Conservation (phyloP, 805 yeast genomes). For the Yamadazyma paraphyllophila region DNA sequence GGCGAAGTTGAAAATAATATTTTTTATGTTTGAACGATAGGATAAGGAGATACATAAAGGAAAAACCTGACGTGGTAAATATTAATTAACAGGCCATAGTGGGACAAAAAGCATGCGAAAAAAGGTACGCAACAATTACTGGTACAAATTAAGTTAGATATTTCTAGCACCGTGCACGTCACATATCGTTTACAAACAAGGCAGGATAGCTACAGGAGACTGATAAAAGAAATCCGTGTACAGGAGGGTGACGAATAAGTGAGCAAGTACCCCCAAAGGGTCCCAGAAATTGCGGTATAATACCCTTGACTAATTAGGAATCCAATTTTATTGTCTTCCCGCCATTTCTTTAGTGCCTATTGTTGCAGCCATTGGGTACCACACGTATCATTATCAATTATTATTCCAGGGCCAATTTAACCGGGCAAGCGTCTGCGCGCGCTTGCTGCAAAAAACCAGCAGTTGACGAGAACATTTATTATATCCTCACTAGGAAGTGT, state of each 20-base stretch:
- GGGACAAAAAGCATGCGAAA: not conserved
- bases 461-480: slow-evolving; percentile 1
- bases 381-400: slow-evolving; percentile 1
- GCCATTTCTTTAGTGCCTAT: not conserved
- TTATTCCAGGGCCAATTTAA: not conserved
- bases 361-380: slow-evolving; percentile 2
- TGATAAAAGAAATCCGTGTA: not conserved
- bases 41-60: not conserved
- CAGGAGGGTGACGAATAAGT: not conserved
- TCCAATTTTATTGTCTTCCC: not conserved
- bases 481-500: slow-evolving; percentile 4
- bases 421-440: slow-evolving; percentile 2
- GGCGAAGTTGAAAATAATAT: no score
- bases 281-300: not conserved
- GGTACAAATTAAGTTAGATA: not conserved
- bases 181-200: not conserved
- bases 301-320: not conserved
- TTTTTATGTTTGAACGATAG: no score
- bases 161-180: not conserved
- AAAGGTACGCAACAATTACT: not conserved
- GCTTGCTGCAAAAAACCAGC: slow-evolving; percentile 6
- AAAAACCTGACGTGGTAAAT: not conserved
- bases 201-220: no score
- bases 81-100: not conserved
- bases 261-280: not conserved